Evolutionary conservation across 257 asterid species (phyloP), one percentile per base, ranked within the genome.

Genomic region (Rauvolfia tetraphylla): DNA sequence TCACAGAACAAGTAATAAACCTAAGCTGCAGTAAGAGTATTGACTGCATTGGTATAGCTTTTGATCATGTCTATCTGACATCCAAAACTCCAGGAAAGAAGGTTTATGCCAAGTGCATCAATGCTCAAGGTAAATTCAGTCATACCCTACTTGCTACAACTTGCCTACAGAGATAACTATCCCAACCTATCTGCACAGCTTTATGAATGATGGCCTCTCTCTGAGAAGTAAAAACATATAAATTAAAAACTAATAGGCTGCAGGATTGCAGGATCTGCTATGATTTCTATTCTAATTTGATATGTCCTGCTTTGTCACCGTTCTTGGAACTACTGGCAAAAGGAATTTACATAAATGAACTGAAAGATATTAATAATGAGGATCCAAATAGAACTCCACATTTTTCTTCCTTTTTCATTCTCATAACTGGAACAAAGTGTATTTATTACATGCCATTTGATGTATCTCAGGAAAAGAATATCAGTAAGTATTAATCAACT

Each of bases 41-140:
- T 29, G 88, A 82, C 4, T 90, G 96, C 80, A 81, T 27, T 7
- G 84, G 84, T 14, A 81, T 88, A 44, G 71, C 59, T 41, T 70
- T 88, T 1, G 87, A 85, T 65, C 79, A 76, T 48, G 90, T 90
- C 54, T 85, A 88, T 56, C 83, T 90, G 25, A 31, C 73, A 46
- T 73, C 87, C 3, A 34, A 89, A 0, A 72, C 80, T 57, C 86
- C 85, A 3, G 84, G 84, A 5, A 83, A 79, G 12, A 82, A 76
- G 38, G 88, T 81, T 13, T 75, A 68, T 56, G 88, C 96, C 5
- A 53, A 7, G 20, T 90, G 96, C 41, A 63, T 59, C 75, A 90
- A 85, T 76, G 93, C 93, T 73, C 89, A 85, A 79, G 96, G 96
- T 71, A 71, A 15, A 71, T 83, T 88, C 61, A 77, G 84, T 49